Percentiles rank a stretch among this genome's conserved stretches.
Conservation (phyloP, 345 rosid species). For the Populus pruinosa region DNA sequence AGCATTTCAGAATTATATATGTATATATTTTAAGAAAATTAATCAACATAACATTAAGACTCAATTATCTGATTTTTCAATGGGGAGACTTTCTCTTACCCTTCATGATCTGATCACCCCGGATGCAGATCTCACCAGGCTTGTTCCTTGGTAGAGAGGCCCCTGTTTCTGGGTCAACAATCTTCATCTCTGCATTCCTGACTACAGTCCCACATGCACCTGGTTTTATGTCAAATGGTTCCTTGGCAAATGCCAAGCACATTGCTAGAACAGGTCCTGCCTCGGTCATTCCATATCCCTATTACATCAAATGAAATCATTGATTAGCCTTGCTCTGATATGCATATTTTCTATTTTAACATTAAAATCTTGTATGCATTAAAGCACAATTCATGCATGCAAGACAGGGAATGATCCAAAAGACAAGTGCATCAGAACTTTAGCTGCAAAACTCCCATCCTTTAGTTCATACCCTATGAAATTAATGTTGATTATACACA, state of each 20-base stretch:
- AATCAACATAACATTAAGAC: not conserved
- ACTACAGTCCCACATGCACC: constrained; percentile 86
- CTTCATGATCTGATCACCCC: constrained; percentile 89
- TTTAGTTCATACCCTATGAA: not conserved
- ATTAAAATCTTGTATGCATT: not conserved
- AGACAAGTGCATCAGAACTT: not conserved
- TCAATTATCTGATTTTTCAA: not conserved
- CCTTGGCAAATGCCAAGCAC: constrained; percentile 76
- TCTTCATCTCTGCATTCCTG: constrained; percentile 88
- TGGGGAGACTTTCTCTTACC: constrained; percentile 30
- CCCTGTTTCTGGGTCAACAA: constrained; percentile 70
- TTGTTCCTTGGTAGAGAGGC: constrained; percentile 53
- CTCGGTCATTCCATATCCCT: constrained; percentile 99
- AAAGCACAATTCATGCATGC: not conserved
- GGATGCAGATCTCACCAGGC: constrained; percentile 77
- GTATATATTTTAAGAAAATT: not conserved
- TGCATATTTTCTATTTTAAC: too few species aligned
- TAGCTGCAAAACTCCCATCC: not conserved
- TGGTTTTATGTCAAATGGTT: constrained; percentile 62
- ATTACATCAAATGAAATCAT: not conserved
- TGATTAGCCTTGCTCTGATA: not conserved
- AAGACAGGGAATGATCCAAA: not conserved
- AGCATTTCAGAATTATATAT: not conserved
- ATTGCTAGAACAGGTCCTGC: constrained; percentile 84
- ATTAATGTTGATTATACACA: not conserved